Base-by-base conservation (phyloP, 352 stramenopile genomes). In the Phytophthora cryptogea region DNA sequence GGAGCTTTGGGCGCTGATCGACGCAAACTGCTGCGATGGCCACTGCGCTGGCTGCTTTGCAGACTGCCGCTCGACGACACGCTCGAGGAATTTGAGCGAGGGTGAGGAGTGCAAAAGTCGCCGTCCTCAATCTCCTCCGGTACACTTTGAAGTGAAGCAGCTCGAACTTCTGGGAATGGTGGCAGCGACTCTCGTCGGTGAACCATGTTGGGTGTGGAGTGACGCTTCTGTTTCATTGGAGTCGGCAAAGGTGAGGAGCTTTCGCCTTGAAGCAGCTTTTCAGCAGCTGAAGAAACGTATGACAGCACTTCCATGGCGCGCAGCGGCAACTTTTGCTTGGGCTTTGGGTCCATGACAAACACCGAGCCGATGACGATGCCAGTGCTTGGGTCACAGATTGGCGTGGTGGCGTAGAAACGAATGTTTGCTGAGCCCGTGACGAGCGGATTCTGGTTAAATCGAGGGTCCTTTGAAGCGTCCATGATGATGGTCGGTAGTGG, bases 361-460 rank as follows among this genome's bases (percentile, higher is more conserved):
- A 94, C 80, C 0, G 85, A 90, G 10, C 85, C 85, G 27, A 94
- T 76, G 14, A 92, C 70, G 23, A 89, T 71, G 8, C 73, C 59
- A 0, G 70, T 78, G 9, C 54, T 66, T 0, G 82, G 76, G 43
- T 92, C 80, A 27, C 81, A 85, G 51, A 94, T 84, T 0, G 84
- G 82, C 6, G 76, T 76, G 2, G 76, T 78, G 8, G 95, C 95
- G 67, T 98, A 98, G 66, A 98, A 98, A 5, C 93, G 84, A 53
- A 98, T 96, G 66, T 87, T 71, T 2, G 90, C 88, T 16, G 77
- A 78, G 31, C 92, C 90, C 0, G 76, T 94, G 9, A 98, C 92
- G 8, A 98, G 71, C 32, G 86, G 78, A 60, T 97, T 97, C 8
- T 83, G 47, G 11, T 58, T 60, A 65, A 98, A 98, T 3, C 93